Evolutionary conservation across 1,284 basidiomycete species (phyloP), one percentile per base, ranked within the genome.

Genomic region (Neotropicomus parvogracilis): DNA sequence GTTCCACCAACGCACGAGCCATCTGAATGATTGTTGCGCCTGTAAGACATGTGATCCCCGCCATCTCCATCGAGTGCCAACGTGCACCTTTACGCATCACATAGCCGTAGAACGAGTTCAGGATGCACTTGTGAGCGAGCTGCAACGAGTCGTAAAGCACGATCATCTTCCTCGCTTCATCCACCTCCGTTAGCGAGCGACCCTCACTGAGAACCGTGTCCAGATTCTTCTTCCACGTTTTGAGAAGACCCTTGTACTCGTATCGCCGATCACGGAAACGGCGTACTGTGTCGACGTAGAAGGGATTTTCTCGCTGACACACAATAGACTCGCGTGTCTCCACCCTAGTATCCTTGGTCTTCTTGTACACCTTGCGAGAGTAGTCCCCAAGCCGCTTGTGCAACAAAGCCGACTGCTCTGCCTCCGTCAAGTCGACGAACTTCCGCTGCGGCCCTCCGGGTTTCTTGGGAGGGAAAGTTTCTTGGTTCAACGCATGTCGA

Each of bases 21-120:
- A 99, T 95, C 68, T 99, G 97, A 59, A 99, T 99, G 72, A 99
- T 99, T 4, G 84, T 92, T 6, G 97, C 95, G n/a, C 97, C 97
- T 0, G 97, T 99, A 40, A 99, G 74, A 72, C 97, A 99, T 9
- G 97, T 99, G 60, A 99, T 98, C 17, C 97, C 97, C 0, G 97
- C 97, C 97, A 99, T 99, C 74, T 99, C 97, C 97, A 99, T 99
- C 32, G 95, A 98, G 70, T 99, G 95, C 97, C 97, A 99, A 19
- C 97, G 80, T 14, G 97, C 97, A 49, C 97, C 97, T 67, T 99
- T 99, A 32, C 95, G 86, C 97, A 99, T 99, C 68, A 99, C 97
- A 63, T 99, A 99, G 40, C 97, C 97, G 68, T 99, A 99, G 78
- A 99, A 99, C 3, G 95, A 98, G 75, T 99, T 99, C 59, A 99